Percentiles rank a stretch among this genome's conserved stretches.
phyloP scores from a whole-genome alignment of 192 early-diverging fungal genomes.

The Coemansia erecta region DNA sequence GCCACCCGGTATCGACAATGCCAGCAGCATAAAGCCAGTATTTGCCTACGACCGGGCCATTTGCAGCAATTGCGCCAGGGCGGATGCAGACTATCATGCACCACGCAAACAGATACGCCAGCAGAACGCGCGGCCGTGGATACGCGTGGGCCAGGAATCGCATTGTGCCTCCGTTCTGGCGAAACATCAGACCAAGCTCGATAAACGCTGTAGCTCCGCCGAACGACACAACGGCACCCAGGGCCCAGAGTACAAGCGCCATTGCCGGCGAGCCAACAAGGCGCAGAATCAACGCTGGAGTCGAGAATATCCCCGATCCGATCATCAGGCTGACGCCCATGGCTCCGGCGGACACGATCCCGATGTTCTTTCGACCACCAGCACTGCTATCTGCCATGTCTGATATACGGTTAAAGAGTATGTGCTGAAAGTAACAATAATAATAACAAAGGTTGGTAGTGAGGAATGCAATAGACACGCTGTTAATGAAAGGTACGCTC shows the following conservation, averaged over 20 bases:
- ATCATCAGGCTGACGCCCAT: conserved; percentile 76
- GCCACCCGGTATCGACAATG: conserved; percentile 38
- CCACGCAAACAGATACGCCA: conserved; percentile 58
- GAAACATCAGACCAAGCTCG: conserved; percentile 86
- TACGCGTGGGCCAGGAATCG: conserved; percentile 78
- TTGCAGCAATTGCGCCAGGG: conserved; percentile 55
- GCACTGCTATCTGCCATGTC: background rate
- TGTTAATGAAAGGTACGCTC: too few relatives aligned
- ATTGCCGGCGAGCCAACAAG: conserved; percentile 65
- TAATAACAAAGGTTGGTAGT: background rate
- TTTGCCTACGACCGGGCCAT: conserved; percentile 54
- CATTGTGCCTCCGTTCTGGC: conserved; percentile 84
- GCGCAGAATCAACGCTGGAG: conserved; percentile 68
- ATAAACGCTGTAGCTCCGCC: conserved; percentile 84
- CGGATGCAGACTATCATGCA: conserved; percentile 56
- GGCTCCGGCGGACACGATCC: conserved; percentile 61
- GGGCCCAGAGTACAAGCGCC: conserved; percentile 72
- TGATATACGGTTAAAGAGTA: background rate
- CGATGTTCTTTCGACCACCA: conserved; percentile 36
- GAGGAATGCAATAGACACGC: background rate
- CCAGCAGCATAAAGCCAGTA: conserved; percentile 57
- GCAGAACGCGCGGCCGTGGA: conserved; percentile 48
- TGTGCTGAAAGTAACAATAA: background rate
- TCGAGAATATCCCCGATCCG: conserved; percentile 78
- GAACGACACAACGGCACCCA: conserved; percentile 72